Base-by-base conservation (phyloP, 1,284 basidiomycete genomes). In the Trichosporon coremiiforme region DNA sequence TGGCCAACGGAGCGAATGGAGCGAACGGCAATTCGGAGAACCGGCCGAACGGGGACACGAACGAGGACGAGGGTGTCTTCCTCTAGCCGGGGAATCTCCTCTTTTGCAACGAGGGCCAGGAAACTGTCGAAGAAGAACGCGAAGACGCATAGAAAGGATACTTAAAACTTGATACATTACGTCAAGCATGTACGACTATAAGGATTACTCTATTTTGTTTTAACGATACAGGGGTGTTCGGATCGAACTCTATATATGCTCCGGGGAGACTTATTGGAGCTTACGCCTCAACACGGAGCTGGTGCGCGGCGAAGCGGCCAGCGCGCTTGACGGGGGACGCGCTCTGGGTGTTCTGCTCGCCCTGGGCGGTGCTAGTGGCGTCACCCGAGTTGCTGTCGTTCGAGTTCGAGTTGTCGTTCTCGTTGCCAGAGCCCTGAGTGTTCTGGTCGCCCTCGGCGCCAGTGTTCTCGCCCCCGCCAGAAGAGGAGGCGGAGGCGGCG, bases 91-190 rank as follows among this genome's bases (percentile, higher is more conserved):
- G 5, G 33, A 35, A 6, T 10, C 33, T 8, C 17, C 45, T n/a
- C 9, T 5, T 47, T 17, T 17, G 33, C 33, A 35, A 10, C 33
- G 33, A 35, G 7, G 6, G 33, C 9, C 9, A 53, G 20, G 6
- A 53, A 2, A 20, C 3, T 8, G 50, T 4, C 2, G 22, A 20
- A 10, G 9, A 25, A n/a, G 25, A 25, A 25, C 25, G 25, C 25
- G 25, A 25, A 25, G 50, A 22, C 20, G 3, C 4, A 17, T 7
- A 12, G 6, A 8, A 9, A 25, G n/a, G 47, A 8, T 50, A 53
- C 50, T 62, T 33, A 62, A 62, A 62, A 62, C 57, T 62, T 33
- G 57, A 62, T 62, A 62, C 57, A 62, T 62, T 62, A 62, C 29
- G 57, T 62, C 57, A 62, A 62, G 57, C 31, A 62, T 62, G 57